Evolutionary conservation across 345 rosid genomes (phyloP), one percentile per base, ranked within the genome.

Genomic region (Ricinus communis): DNA sequence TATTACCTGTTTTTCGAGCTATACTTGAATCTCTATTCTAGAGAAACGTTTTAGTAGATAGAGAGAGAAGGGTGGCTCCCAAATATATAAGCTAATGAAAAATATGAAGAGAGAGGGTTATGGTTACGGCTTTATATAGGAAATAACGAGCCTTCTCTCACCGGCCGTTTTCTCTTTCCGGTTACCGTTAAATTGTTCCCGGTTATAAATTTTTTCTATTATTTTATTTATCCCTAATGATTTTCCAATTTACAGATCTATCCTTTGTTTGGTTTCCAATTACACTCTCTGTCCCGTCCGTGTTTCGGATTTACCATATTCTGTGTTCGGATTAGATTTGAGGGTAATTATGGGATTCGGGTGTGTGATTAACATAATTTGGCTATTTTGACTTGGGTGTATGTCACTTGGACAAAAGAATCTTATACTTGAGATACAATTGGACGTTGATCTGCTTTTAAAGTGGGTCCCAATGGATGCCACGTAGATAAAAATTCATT

Each of bases 41-140:
- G n/a, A n/a, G n/a, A n/a, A n/a, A n/a, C n/a, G n/a, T n/a, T 47
- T 25, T 59, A 67, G 66, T 65, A 59, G 55, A 68, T 71, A 73
- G 31, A 60, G 63, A 66, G 36, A 22, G 36, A 36, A 31, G 69
- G 31, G 38, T n/a, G n/a, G n/a, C n/a, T n/a, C n/a, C n/a, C n/a
- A 10, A 30, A 16, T 25, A 3, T 2, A 1, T 13, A 21, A 27
- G 49, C 19, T 9, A 64, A 60, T 65, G 82, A 66, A 38, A 33
- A 50, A 52, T 63, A 19, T 54, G 56, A 71, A 65, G 67, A 24
- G 61, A 60, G 68, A 56, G 30, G 19, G 49, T 40, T 15, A 46
- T 68, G 79, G 65, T 33, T 33, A 65, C 19, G 84, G 79, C 70
- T 74, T 77, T 87, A 87, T 87, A 87, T 87, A 87, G 88, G 84